phyloP scores from a whole-genome alignment of 2,329 filamentous ascomycete genomes.

The Ceratocystis huliohia region DNA sequence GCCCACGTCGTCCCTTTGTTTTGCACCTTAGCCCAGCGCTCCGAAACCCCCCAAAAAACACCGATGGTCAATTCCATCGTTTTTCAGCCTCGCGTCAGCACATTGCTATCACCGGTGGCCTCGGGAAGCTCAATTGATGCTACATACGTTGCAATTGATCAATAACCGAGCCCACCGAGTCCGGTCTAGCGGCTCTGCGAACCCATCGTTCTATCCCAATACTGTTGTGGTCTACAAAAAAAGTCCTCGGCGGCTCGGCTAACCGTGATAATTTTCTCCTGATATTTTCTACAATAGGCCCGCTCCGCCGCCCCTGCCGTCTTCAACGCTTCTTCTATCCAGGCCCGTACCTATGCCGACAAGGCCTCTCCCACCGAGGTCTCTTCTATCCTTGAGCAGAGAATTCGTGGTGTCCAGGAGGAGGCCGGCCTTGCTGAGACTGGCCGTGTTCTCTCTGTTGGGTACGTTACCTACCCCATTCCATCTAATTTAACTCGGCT shows the following conservation, averaged over 20 bases:
- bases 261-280: conserved; percentile 39
- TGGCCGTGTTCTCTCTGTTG: conserved; percentile 94
- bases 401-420: conserved; percentile 96
- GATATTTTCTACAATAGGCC: conserved; percentile 43
- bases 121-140: conserved; percentile 20
- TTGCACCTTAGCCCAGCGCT: conserved; percentile 13
- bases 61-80: conserved; percentile 37
- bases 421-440: conserved; percentile 95
- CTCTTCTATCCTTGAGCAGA: conserved; percentile 97
- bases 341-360: conserved; percentile 78
- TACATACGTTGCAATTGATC: conserved; percentile 17
- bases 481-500: not conserved
- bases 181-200: conserved; percentile 9
- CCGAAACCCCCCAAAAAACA: conserved; percentile 24
- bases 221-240: conserved; percentile 2
- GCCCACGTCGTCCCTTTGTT: conserved; percentile 8
- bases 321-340: conserved; percentile 56
- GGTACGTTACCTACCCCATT: conserved; percentile 53
- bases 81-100: conserved; percentile 25
- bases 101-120: conserved; percentile 14
- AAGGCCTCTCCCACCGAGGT: conserved; percentile 97
- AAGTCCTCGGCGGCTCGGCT: conserved; percentile 36
- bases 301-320: conserved; percentile 74
- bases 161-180: conserved; percentile 15
- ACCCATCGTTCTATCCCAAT: conserved; percentile 26